These are phyloP conservation scores for Paramecium bursaria DNA, from an alignment of 73 alveolate species.

Conservation along the genomic window DNA sequence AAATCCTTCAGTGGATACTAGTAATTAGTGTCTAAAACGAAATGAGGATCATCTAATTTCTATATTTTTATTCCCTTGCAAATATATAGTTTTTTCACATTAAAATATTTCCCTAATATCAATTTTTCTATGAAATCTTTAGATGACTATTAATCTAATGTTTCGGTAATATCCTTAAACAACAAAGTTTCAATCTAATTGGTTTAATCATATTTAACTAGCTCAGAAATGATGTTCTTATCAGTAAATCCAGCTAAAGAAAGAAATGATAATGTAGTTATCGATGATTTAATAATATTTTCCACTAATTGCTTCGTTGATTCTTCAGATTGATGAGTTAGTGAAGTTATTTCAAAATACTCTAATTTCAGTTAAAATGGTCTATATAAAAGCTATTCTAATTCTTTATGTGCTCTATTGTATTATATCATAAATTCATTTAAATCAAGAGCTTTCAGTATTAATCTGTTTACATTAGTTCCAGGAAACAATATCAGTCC, in stretches of 20 bases:
- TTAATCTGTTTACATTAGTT: not conserved
- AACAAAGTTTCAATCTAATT: not conserved
- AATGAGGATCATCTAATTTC: no score
- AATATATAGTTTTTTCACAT: no score
- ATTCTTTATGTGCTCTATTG: not conserved
- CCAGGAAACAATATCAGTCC: not conserved
- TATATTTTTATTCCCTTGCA: no score
- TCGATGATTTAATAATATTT: slow-evolving; percentile 6
- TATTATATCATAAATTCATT: not conserved
- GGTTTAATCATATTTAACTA: not conserved
- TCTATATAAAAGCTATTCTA: not conserved
- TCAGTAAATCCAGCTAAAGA: not conserved
- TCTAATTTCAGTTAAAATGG: not conserved
- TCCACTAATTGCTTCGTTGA: not conserved
- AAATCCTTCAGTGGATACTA: no score
- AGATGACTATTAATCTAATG: slow-evolving; percentile 1
- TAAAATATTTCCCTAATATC: slow-evolving; percentile 43
- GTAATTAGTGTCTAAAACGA: no score
- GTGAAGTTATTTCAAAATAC: not conserved
- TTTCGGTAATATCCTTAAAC: not conserved
- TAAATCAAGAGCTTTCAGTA: not conserved
- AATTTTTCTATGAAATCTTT: not conserved
- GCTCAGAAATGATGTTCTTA: not conserved
- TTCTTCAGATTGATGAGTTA: not conserved
- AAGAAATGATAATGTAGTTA: not conserved